Percentiles rank a stretch among this genome's conserved stretches.
These are phyloP conservation scores for Pulveroboletus ravenelii DNA, from an alignment of 768 basidiomycete species.

Conservation along the genomic window DNA sequence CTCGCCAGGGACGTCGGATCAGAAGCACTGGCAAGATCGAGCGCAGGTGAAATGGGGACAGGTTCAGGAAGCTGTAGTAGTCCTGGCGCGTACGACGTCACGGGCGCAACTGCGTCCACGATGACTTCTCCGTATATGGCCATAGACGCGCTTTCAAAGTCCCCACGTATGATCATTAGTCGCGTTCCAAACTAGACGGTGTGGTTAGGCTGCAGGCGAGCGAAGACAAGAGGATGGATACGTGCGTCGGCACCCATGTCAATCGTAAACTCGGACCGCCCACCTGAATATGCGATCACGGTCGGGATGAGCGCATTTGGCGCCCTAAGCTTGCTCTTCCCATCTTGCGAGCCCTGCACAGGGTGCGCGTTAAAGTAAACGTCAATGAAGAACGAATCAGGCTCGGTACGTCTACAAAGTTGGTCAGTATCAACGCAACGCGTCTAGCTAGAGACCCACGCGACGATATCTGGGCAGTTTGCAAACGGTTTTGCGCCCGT, in stretches of 20 bases:
- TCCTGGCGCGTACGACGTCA: conserved; percentile 39
- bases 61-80: conserved; percentile 33
- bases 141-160: conserved; percentile 49
- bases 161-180: conserved; percentile 76
- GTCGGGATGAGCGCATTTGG: conserved; percentile 73
- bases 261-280: conserved; percentile 58
- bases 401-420: conserved; percentile 56
- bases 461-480: conserved; percentile 54
- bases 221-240: conserved; percentile 1
- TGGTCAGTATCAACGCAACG: neutral
- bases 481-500: conserved; percentile 58
- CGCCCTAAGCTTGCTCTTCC: conserved; percentile 56
- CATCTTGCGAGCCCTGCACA: conserved; percentile 37
- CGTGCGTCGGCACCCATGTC: conserved; percentile 68
- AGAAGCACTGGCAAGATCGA: conserved; percentile 56
- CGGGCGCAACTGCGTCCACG: conserved; percentile 37
- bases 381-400: conserved; percentile 68
- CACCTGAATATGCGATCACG: conserved; percentile 65
- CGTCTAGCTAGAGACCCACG: conserved; percentile 39
- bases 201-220: conserved; percentile 2
- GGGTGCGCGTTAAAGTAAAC: conserved; percentile 72
- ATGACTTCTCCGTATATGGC: conserved; percentile 50
- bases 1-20: conserved; percentile 63
- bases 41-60: conserved; percentile 40
- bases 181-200: conserved; percentile 60